Percentiles rank a stretch among this genome's conserved stretches.
Conservation (phyloP, 1,284 basidiomycete genomes). For the Macrocystidia cucumis region DNA sequence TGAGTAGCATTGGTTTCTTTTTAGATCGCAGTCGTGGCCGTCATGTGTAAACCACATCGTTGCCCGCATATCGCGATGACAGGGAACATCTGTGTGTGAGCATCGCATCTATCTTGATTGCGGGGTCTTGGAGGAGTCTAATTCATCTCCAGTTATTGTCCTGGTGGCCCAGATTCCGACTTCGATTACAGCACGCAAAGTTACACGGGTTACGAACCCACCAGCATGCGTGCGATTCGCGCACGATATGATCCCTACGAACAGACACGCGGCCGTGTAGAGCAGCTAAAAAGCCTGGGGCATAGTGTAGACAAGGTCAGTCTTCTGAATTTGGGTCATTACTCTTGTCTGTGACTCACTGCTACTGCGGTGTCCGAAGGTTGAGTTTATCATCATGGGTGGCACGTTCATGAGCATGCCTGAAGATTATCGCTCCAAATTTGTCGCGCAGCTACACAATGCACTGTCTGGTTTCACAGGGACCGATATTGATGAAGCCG, state of each 20-base stretch:
- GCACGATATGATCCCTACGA: conserved; percentile 99
- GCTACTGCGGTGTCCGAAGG: conserved; percentile 33
- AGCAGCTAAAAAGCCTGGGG: conserved; percentile 91
- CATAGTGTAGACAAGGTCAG: conserved; percentile 94
- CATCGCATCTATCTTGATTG: conserved; percentile 8
- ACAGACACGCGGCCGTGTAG: conserved; percentile 91
- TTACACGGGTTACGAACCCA: conserved; percentile 96
- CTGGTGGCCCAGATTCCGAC: conserved; percentile 98
- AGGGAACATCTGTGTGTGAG: conserved; percentile 98
- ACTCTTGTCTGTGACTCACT: background rate
- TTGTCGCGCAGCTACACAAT: conserved; percentile 96
- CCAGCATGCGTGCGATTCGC: conserved; percentile 97
- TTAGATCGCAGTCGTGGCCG: conserved; percentile 96
- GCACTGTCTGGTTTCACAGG: conserved; percentile 94
- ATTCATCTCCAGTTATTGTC: conserved; percentile 74
- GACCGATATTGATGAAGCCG: conserved; percentile 94
- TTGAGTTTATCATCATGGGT: conserved; percentile 99
- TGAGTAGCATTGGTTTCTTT: conserved; percentile 8
- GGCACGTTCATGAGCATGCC: conserved; percentile 99
- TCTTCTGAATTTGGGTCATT: too few species aligned
- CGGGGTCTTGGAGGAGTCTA: background rate
- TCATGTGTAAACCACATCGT: conserved; percentile 99
- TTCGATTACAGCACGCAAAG: conserved; percentile 99
- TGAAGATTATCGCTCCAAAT: conserved; percentile 90
- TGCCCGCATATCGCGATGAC: conserved; percentile 99